phyloP scores from a whole-genome alignment of 2,329 filamentous ascomycete species.

The Calonectria pteridis region DNA sequence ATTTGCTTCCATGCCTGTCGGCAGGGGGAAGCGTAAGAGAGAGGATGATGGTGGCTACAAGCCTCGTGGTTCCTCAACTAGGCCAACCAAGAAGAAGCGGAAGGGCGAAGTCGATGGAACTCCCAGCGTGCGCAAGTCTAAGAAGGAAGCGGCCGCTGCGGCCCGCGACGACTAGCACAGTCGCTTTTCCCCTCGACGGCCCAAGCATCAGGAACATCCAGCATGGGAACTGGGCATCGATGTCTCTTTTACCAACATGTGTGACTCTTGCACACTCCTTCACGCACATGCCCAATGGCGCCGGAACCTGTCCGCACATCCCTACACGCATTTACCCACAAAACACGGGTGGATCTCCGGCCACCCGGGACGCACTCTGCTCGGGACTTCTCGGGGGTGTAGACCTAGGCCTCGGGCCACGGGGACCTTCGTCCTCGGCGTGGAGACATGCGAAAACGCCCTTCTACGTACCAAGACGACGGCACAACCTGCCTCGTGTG shows the following conservation, averaged over 20 bases:
- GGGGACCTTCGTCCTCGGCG: slow-evolving; percentile 22
- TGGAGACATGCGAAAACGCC: not conserved
- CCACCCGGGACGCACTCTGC: slow-evolving; percentile 36
- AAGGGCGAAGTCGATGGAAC: slow-evolving; percentile 64
- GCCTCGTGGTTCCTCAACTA: slow-evolving; percentile 66
- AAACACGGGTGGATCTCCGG: slow-evolving; percentile 40
- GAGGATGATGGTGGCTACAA: slow-evolving; percentile 72
- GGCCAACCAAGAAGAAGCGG: slow-evolving; percentile 69
- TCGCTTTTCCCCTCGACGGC: not conserved
- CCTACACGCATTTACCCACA: slow-evolving; percentile 30
- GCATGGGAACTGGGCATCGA: not conserved
- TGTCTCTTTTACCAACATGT: slow-evolving; percentile 10
- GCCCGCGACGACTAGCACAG: slow-evolving; percentile 48
- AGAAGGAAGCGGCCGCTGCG: slow-evolving; percentile 48
- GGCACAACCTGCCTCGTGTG: not conserved
- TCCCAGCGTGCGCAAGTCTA: slow-evolving; percentile 50
- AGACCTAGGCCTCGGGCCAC: slow-evolving; percentile 31
- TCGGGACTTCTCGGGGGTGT: slow-evolving; percentile 39
- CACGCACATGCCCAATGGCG: slow-evolving; percentile 17
- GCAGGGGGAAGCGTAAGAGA: slow-evolving; percentile 63
- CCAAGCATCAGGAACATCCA: not conserved
- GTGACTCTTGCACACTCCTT: slow-evolving; percentile 14
- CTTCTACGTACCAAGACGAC: not conserved
- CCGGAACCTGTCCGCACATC: slow-evolving; percentile 33
- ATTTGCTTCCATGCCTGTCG: slow-evolving; percentile 49